Evolutionary conservation across 2,329 filamentous ascomycete species (phyloP).

Genomic region (Monilinia laxa): DNA sequence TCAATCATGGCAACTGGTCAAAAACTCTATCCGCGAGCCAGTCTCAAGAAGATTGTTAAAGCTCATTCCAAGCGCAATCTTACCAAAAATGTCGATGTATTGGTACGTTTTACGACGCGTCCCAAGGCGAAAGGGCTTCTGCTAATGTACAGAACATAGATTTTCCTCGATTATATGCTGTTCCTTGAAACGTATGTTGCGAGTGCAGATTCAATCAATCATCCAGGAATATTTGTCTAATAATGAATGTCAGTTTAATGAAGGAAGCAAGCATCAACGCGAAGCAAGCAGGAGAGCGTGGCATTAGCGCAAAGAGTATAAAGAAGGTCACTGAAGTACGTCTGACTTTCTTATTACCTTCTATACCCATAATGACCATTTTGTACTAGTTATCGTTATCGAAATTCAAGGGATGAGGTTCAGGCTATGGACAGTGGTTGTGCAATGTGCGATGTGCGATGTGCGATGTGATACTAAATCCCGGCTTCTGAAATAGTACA

Average conservation of each 20-base stretch:
- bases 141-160: constrained; percentile 49
- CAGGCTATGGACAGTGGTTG: neutral
- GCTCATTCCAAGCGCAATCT: constrained; percentile 78
- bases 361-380: constrained; percentile 8
- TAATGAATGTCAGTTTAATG: constrained; percentile 57
- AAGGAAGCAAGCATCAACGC: constrained; percentile 77
- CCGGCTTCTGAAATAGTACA: neutral
- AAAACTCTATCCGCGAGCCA: constrained; percentile 80
- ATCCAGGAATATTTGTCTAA: constrained; percentile 1
- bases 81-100: constrained; percentile 81
- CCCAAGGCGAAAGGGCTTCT: constrained; percentile 21
- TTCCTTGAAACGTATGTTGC: constrained; percentile 66
- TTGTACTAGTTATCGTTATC: constrained; percentile 14
- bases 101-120: constrained; percentile 54
- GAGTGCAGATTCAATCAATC: neutral
- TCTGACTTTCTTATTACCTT: constrained; percentile 22
- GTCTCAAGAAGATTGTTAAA: constrained; percentile 86
- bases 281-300: constrained; percentile 70
- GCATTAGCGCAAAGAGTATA: constrained; percentile 72
- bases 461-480: neutral
- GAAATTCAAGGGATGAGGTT: constrained; percentile 23
- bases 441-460: neutral
- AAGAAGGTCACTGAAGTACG: constrained; percentile 74
- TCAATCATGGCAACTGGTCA: constrained; percentile 48
- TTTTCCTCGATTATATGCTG: constrained; percentile 80